Evolutionary conservation across 2,329 filamentous ascomycete species (phyloP).

Genomic region (Hyphodiscus sp.): DNA sequence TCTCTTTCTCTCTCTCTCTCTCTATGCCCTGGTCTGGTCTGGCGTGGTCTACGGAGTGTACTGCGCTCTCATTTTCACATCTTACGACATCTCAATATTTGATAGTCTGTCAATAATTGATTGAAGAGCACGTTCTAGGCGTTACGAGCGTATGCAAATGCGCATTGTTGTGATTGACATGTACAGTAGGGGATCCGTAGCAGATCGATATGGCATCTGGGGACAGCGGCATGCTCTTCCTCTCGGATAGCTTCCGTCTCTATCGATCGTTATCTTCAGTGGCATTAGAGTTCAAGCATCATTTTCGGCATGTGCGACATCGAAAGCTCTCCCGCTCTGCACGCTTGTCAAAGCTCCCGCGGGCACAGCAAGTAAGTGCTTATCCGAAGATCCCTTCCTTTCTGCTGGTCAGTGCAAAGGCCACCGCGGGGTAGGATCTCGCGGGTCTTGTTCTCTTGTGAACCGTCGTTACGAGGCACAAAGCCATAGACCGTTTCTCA

Average conservation of each 20-base stretch:
- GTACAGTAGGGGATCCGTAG: constrained; percentile 10
- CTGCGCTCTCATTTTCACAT: constrained; percentile 6
- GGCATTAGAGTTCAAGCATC: constrained; percentile 11
- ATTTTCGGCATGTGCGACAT: constrained; percentile 23
- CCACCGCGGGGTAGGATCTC: constrained; percentile 12
- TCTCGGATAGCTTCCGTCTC: constrained; percentile 17
- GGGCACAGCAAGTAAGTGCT: constrained; percentile 14
- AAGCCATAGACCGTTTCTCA: background rate
- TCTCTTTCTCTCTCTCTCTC: too few relatives aligned
- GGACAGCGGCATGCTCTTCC: constrained; percentile 7
- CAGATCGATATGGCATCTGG: constrained; percentile 2
- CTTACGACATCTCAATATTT: constrained; percentile 4
- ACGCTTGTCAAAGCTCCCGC: constrained; percentile 20
- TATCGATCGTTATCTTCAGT: constrained; percentile 19
- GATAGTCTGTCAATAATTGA: constrained; percentile 9
- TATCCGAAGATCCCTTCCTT: constrained; percentile 16
- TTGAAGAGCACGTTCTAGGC: background rate
- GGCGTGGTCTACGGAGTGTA: constrained; percentile 10
- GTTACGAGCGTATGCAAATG: constrained; percentile 2
- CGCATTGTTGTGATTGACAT: constrained; percentile 11
- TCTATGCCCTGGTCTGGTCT: background rate
- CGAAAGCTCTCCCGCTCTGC: constrained; percentile 18
- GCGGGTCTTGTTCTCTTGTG: background rate
- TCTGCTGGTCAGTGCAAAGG: constrained; percentile 13
- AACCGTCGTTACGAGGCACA: background rate